Conservation (phyloP, 2,329 filamentous ascomycete genomes). For the Zymoseptoria brevis region DNA sequence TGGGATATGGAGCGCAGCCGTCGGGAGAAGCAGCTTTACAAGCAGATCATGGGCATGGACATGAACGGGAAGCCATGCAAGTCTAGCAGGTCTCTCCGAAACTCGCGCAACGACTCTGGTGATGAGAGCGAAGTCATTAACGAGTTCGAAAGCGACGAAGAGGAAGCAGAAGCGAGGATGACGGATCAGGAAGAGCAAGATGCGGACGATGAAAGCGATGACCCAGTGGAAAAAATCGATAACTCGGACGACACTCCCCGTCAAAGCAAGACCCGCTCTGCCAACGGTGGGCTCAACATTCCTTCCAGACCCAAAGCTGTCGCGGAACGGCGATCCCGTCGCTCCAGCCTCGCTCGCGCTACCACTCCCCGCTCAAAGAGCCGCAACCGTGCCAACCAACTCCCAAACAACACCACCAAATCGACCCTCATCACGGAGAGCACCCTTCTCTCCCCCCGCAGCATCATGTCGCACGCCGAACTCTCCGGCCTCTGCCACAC, state of each 20-base stretch:
- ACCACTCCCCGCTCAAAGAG: neutral
- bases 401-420: neutral
- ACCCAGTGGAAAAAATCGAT: neutral
- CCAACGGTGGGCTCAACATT: constrained; percentile 3
- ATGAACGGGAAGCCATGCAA: constrained; percentile 4
- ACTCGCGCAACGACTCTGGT: constrained; percentile 8
- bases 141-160: constrained; percentile 9
- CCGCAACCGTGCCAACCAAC: constrained; percentile 2
- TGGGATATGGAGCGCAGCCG: constrained; percentile 14
- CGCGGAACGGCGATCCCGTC: neutral
- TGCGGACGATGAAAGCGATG: constrained; percentile 2
- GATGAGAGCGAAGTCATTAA: constrained; percentile 9
- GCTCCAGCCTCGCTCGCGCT: neutral
- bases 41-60: constrained; percentile 12
- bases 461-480: constrained; percentile 19
- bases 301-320: neutral
- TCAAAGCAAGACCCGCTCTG: constrained; percentile 2
- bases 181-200: constrained; percentile 2
- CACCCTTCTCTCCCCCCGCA: constrained; percentile 23
- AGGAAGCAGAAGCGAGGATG: constrained; percentile 7
- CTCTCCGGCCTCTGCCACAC: constrained; percentile 20
- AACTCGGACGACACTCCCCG: constrained; percentile 1
- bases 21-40: constrained; percentile 15
- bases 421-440: constrained; percentile 12
- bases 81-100: constrained; percentile 1